Evolutionary conservation across 2,329 filamentous ascomycete genomes (phyloP), one percentile per base, ranked within the genome.

Genomic region (Colletotrichum falcatum): DNA sequence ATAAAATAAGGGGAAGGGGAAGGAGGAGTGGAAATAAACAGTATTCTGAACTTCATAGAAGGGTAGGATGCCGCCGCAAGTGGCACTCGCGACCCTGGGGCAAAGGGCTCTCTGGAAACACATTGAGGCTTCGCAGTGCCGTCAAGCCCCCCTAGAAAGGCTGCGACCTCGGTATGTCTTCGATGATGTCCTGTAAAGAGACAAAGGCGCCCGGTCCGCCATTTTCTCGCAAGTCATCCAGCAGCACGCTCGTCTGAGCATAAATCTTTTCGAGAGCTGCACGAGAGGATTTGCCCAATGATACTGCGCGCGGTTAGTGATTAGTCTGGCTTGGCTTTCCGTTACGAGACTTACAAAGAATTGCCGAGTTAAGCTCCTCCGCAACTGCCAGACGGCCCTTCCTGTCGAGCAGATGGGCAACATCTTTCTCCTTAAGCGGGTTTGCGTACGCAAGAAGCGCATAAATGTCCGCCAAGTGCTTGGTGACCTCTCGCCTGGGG

Each of bases 331-430:
- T 26, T 14, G n/a, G 44, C 20, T 20, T 28, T 42, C 5, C 12
- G 11, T 20, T 30, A 5, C 23, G 59, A 44, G 23, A 86, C 90
- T 83, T 84, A 97, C 94, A 90, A 71, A 99, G 81, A 75, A 99
- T 97, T 56, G 94, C 95, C 71, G 94, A 93, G 80, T 98, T 98
- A 66, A 99, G 85, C 80, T 97, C 95, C 82, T 99, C 96, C 11
- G 95, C 95, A 49, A 98, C 94, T 23, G 89, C 86, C 23, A 91
- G 89, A 53, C 96, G 86, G 1, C 93, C 94, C 62, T 88, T 89
- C 48, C 88, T 86, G 76, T 97, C 93, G 67, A 99, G 84, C 70
- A 98, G 83, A 77, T 94, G 91, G 20, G 91, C 91, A 69, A 98
- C 88, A 70, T 92, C 89, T 59, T 88, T 86, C 72, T 93, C 94